A percentile compares a stretch with the other conserved stretches of the same genome.
These are phyloP conservation scores for Fusarium sp. DNA, from an alignment of 2,329 filamentous ascomycete genomes.

Conservation along the genomic window DNA sequence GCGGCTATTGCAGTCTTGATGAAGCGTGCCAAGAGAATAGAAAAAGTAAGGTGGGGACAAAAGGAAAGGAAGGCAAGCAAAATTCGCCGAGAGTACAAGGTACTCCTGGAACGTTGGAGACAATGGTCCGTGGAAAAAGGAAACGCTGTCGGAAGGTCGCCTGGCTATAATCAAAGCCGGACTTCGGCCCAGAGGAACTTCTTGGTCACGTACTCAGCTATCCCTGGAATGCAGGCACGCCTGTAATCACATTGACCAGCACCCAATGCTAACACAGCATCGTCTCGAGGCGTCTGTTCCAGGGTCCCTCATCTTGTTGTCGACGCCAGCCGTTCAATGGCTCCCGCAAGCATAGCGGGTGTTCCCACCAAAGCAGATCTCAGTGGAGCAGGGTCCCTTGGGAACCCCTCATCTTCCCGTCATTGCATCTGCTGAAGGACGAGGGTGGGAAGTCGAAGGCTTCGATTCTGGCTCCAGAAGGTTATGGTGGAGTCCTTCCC, in stretches of 20 bases:
- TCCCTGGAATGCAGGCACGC: constrained; percentile 28
- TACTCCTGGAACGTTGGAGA: constrained; percentile 17
- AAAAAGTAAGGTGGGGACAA: constrained; percentile 22
- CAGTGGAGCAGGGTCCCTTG: constrained; percentile 41
- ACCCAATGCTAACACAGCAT: background rate
- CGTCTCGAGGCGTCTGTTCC: constrained; percentile 3
- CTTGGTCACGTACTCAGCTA: constrained; percentile 7
- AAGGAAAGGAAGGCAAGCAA: constrained; percentile 11
- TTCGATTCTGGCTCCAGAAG: constrained; percentile 46
- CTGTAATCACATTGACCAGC: constrained; percentile 5
- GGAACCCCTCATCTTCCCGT: constrained; percentile 44
- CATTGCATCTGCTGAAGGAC: constrained; percentile 40
- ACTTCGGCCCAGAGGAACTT: constrained; percentile 12
- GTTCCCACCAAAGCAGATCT: constrained; percentile 43
- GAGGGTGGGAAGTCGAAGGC: constrained; percentile 40
- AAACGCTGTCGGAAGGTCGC: constrained; percentile 20
- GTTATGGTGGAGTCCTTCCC: constrained; percentile 43
- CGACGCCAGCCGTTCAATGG: constrained; percentile 41
- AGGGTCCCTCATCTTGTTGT: constrained; percentile 36
- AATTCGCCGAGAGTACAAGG: constrained; percentile 32
- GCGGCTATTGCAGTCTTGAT: constrained; percentile 10
- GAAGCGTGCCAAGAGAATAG: constrained; percentile 20
- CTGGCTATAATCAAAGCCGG: constrained; percentile 20
- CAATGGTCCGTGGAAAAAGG: constrained; percentile 24
- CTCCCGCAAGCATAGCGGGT: constrained; percentile 41